phyloP scores from a whole-genome alignment of 768 basidiomycete genomes.

The Tylopilus rubrobrunneus region DNA sequence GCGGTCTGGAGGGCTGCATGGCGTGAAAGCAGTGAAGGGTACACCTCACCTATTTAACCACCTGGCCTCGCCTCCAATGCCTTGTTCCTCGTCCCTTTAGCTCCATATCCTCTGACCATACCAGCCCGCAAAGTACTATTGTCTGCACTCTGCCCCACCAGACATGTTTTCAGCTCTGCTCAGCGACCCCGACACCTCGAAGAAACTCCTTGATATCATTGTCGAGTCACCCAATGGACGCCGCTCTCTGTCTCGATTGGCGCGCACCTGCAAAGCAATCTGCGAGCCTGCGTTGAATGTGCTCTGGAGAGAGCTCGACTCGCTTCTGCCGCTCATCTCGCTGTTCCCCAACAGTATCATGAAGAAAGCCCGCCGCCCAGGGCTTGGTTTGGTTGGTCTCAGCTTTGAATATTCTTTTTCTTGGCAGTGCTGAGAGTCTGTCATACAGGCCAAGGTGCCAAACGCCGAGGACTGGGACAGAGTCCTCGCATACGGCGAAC shows the following conservation, averaged over 20 bases:
- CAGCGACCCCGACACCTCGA: constrained; percentile 58
- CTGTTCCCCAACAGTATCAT: constrained; percentile 66
- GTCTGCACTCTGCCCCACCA: constrained; percentile 41
- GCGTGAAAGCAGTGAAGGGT: constrained; percentile 39
- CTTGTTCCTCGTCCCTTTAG: constrained; percentile 35
- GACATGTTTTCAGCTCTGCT: constrained; percentile 52
- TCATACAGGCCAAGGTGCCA: constrained; percentile 52
- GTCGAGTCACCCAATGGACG: constrained; percentile 59
- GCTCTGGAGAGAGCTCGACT: constrained; percentile 78
- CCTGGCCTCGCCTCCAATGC: constrained; percentile 34
- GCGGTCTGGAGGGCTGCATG: constrained; percentile 35
- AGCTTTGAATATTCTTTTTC: not conserved
- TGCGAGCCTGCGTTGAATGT: constrained; percentile 67
- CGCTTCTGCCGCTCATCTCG: constrained; percentile 65
- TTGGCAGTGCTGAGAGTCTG: constrained; percentile 5
- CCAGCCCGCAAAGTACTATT: constrained; percentile 26
- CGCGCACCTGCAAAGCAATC: constrained; percentile 72
- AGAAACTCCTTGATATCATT: constrained; percentile 48
- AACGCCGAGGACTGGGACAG: constrained; percentile 65
- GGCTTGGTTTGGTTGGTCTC: constrained; percentile 66
- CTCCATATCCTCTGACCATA: constrained; percentile 31
- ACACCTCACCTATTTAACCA: constrained; percentile 35
- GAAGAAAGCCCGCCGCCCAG: constrained; percentile 68
- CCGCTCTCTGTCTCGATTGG: constrained; percentile 64
- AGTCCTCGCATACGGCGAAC: constrained; percentile 62